Conservation (phyloP, 345 rosid genomes). For the Zanthoxylum bungeanum region DNA sequence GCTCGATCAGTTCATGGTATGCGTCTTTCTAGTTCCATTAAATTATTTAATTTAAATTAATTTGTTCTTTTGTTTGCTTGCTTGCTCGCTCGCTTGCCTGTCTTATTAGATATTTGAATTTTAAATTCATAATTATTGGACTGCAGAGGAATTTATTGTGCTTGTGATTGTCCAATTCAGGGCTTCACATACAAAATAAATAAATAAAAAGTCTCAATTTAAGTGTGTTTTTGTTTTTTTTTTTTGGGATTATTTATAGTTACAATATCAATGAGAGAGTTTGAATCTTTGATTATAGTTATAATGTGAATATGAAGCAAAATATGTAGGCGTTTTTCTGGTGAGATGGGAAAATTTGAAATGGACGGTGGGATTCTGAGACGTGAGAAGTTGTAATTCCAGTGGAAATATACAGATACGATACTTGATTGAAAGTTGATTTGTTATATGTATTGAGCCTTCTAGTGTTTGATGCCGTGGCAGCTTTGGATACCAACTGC, state of each 20-base stretch:
- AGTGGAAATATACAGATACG: background rate
- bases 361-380: constrained; percentile 8
- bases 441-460: background rate
- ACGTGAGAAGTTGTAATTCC: constrained; percentile 11
- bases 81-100: constrained; percentile 1
- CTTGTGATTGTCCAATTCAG: constrained; percentile 7
- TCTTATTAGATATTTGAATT: constrained; percentile 14
- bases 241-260: background rate
- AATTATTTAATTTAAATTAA: background rate
- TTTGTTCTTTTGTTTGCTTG: background rate
- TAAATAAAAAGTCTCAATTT: background rate
- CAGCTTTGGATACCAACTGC: too few species aligned
- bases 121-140: too few species aligned
- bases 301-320: background rate
- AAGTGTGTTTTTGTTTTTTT: background rate
- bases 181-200: background rate
- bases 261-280: background rate
- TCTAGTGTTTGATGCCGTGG: too few species aligned
- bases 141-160: constrained; percentile 6
- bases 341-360: background rate
- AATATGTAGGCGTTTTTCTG: background rate
- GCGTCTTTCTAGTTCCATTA: constrained; percentile 3
- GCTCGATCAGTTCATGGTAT: constrained; percentile 99
- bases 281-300: background rate
- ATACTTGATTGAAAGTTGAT: background rate